phyloP scores from a whole-genome alignment of 345 rosid genomes.

The Raphanus sativus region DNA sequence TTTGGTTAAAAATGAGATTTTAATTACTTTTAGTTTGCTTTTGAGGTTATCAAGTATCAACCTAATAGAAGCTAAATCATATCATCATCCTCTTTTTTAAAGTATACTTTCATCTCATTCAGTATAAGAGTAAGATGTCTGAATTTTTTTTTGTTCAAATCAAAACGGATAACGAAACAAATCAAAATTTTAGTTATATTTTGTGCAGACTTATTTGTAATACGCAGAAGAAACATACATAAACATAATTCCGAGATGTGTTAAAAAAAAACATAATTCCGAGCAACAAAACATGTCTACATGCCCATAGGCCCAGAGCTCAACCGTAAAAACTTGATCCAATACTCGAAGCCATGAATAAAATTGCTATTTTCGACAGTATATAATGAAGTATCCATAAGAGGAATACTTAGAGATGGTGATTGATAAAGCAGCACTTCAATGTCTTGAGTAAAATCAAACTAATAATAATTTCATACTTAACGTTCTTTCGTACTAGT shows the following conservation, averaged over 20 bases:
- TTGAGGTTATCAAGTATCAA: background rate
- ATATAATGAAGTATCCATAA: background rate
- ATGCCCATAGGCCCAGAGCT: background rate
- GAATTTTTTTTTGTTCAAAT: no score
- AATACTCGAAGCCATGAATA: background rate
- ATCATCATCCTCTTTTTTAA: background rate
- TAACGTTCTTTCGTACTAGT: slow-evolving; percentile 9
- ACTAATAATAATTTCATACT: slow-evolving; percentile 9
- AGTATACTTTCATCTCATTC: background rate
- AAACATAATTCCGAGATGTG: background rate
- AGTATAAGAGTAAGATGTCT: background rate
- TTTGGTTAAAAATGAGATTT: background rate
- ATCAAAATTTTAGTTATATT: no score
- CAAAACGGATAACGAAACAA: no score
- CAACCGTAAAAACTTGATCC: background rate
- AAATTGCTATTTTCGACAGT: background rate
- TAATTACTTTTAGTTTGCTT: background rate
- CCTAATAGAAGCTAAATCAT: background rate
- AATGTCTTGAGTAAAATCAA: slow-evolving; percentile 16
- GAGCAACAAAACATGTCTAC: slow-evolving; percentile 2
- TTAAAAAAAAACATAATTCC: background rate
- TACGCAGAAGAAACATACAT: background rate
- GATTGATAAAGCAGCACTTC: slow-evolving; percentile 9
- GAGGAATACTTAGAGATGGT: slow-evolving; percentile 8
- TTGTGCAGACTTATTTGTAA: no score